phyloP scores from a whole-genome alignment of 176 grass and related monocot species.

The Rhynchospora breviuscula region DNA sequence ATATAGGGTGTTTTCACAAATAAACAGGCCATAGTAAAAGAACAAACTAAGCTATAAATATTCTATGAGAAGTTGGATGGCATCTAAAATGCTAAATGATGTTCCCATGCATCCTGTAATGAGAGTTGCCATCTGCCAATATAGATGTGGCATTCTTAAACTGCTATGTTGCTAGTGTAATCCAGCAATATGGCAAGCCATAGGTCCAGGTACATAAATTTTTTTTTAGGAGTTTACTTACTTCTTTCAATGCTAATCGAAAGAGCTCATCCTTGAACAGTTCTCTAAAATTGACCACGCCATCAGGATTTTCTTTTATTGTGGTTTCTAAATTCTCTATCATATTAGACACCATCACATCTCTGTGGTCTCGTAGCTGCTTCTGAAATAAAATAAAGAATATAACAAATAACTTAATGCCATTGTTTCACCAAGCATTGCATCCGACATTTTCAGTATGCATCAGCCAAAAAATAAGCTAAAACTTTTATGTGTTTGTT shows the following conservation, averaged over 20 bases:
- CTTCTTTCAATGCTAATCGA: conserved; percentile 58
- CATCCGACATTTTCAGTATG: not conserved
- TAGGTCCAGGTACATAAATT: not conserved
- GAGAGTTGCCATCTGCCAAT: not conserved
- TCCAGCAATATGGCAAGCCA: not conserved
- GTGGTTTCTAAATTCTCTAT: conserved; percentile 30
- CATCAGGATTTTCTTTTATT: conserved; percentile 38
- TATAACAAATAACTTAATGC: not conserved
- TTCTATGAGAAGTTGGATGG: not conserved
- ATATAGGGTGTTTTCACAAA: not conserved
- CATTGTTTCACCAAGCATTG: not conserved
- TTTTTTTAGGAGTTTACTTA: conserved; percentile 17
- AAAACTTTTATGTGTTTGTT: not conserved
- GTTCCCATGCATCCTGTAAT: not conserved
- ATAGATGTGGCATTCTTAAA: not conserved
- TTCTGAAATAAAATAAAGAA: conserved; percentile 40
- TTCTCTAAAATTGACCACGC: conserved; percentile 51
- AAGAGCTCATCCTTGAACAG: conserved; percentile 68
- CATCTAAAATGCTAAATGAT: not conserved
- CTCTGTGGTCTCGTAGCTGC: conserved; percentile 45
- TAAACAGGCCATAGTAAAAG: not conserved
- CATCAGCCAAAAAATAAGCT: not conserved
- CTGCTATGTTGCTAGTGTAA: not conserved
- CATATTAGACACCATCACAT: conserved; percentile 54
- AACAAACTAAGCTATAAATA: not conserved